Conservation (phyloP, 2,329 filamentous ascomycete genomes). For the Beauveria sp. region DNA sequence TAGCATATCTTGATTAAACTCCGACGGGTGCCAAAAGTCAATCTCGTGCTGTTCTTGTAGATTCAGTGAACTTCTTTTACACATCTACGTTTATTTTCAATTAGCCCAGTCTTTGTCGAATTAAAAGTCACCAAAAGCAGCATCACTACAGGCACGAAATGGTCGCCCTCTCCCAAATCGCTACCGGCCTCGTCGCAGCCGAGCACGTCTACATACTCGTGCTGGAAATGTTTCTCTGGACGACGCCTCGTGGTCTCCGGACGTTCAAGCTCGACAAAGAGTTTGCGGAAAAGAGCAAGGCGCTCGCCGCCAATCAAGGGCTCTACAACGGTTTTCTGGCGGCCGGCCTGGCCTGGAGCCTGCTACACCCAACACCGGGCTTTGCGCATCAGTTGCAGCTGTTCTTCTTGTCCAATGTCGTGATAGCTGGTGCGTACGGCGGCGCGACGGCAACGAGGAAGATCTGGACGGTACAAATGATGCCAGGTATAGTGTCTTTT, state of each 20-base stretch:
- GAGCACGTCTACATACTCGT: slow-evolving; percentile 41
- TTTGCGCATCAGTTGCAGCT: slow-evolving; percentile 35
- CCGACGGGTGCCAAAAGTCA: no score
- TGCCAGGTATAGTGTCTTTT: slow-evolving; percentile 25
- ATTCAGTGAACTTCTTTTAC: no score
- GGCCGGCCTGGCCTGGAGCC: slow-evolving; percentile 38
- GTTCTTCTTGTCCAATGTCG: slow-evolving; percentile 41
- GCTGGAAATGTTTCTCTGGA: slow-evolving; percentile 45
- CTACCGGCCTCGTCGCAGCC: slow-evolving; percentile 31
- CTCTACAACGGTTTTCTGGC: slow-evolving; percentile 47
- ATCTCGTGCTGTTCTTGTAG: no score
- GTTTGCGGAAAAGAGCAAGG: slow-evolving; percentile 36
- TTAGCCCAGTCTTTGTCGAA: no score
- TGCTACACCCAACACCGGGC: slow-evolving; percentile 35
- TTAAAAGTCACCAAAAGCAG: no score
- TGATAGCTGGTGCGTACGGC: slow-evolving; percentile 38
- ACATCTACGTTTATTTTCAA: no score
- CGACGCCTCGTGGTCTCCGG: slow-evolving; percentile 34
- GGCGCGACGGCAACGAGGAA: slow-evolving; percentile 30
- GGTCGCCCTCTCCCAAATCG: slow-evolving; percentile 24
- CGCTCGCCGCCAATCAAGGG: slow-evolving; percentile 42
- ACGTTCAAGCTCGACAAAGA: slow-evolving; percentile 36
- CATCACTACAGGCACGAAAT: slow-evolving; percentile 18
- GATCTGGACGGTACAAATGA: slow-evolving; percentile 37
- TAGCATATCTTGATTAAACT: no score